Conservation (phyloP, 805 yeast species). For the Candida pseudoglaebosa region DNA sequence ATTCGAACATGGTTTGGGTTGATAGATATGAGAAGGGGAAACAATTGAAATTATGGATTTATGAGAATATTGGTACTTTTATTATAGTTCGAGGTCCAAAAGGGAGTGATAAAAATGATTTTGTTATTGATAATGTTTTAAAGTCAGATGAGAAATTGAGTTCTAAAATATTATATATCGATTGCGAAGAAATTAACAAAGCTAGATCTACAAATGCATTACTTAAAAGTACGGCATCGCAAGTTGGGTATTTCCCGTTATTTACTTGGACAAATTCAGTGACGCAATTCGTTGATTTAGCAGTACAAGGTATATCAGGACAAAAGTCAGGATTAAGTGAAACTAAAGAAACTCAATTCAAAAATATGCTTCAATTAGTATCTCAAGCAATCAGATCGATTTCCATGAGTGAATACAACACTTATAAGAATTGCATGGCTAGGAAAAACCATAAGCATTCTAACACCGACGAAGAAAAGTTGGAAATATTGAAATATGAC, state of each 20-base stretch:
- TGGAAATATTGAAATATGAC: constrained; percentile 58
- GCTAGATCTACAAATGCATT: constrained; percentile 71
- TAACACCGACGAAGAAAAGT: constrained; percentile 15
- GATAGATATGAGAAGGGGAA: constrained; percentile 67
- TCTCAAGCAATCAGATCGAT: constrained; percentile 70
- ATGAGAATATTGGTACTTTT: constrained; percentile 86
- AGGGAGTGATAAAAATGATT: constrained; percentile 88
- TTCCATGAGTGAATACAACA: constrained; percentile 29
- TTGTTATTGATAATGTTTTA: constrained; percentile 67
- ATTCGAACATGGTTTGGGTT: constrained; percentile 51
- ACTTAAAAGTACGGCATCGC: constrained; percentile 63
- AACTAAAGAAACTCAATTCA: constrained; percentile 73
- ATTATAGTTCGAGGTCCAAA: constrained; percentile 89
- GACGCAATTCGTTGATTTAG: constrained; percentile 76
- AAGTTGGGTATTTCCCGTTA: constrained; percentile 88
- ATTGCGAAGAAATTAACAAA: constrained; percentile 74
- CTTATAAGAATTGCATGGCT: constrained; percentile 21
- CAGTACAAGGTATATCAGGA: constrained; percentile 86
- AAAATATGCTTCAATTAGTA: constrained; percentile 71
- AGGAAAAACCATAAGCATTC: constrained; percentile 15
- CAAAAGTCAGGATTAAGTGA: constrained; percentile 90
- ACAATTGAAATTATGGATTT: constrained; percentile 72
- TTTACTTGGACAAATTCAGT: constrained; percentile 88
- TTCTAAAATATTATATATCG: constrained; percentile 58
- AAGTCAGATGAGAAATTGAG: constrained; percentile 42